Base-by-base conservation (phyloP, 2,329 filamentous ascomycete species). In the Stagonosporopsis tanaceti region DNA sequence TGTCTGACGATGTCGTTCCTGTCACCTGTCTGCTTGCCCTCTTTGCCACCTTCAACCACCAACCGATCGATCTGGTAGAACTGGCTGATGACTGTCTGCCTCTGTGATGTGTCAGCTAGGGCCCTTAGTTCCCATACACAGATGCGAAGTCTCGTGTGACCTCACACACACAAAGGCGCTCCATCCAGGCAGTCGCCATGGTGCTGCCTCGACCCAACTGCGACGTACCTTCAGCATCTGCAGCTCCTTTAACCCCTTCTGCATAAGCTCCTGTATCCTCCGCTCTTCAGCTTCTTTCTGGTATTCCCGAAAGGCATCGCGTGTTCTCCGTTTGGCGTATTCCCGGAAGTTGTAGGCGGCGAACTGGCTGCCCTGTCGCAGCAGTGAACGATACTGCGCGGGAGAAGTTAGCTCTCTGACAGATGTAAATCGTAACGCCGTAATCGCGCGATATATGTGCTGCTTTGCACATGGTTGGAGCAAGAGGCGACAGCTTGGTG, bases 321-420 rank as follows among this genome's bases (percentile, higher is more conserved):
- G 86, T 75, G 95, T 97, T 77, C 94, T 87, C 74, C 95, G 89
- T 79, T 89, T 90, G 51, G 95, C 93, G 79, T 99, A 99, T 77
- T 97, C 94, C 80, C 95, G 88, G 84, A 97, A 99, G 81, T 98
- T 99, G 83, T 98, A 99, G 67, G 90, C 87, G 61, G 92, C 87
- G 78, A 99, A 98, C 73, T 97, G 91, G 61, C 85, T 84, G 61
- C 92, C 88, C 77, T 95, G 90, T 68, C 93, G 90, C 71, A 98
- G 83, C 69, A 99, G 83, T 72, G 94, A 94, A 66, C 95, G 93
- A 80, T 97, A 98, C 93, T 97, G 63, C 48, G 34, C 15, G 4
- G 65, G 48, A 28, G 6, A 39, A 6, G 38, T 57, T 44, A 57
- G 45, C 34, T 37, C 20, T 25, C 9, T 4, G 20, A 17, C 2